Conservation (phyloP, 495 filamentous ascomycete species). For the Mycothermus thermophilus region DNA sequence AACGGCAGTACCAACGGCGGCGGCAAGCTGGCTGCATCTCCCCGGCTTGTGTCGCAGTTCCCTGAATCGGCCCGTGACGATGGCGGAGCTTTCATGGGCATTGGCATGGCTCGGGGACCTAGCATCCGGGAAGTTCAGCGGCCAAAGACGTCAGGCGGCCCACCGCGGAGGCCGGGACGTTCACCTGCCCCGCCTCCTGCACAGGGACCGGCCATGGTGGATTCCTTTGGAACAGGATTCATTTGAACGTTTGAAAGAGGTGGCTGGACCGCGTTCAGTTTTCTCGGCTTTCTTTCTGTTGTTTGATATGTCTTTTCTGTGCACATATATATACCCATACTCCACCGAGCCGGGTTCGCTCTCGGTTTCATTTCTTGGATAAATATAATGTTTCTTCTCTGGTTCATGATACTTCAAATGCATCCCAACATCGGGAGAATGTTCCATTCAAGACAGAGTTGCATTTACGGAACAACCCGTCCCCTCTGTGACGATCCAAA, state of each 20-base stretch:
- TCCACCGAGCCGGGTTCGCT: neutral
- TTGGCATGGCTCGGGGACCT: conserved; percentile 20
- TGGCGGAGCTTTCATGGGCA: conserved; percentile 10
- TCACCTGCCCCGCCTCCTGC: too few species aligned
- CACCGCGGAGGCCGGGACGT: neutral
- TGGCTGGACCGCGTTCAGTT: too few species aligned
- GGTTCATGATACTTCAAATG: too few species aligned
- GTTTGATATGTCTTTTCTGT: neutral
- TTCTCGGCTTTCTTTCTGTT: too few species aligned
- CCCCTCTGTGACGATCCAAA: too few species aligned
- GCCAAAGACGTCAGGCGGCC: conserved; percentile 1
- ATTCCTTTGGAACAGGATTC: conserved; percentile 18
- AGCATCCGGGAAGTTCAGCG: conserved; percentile 12
- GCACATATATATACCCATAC: conserved; percentile 2
- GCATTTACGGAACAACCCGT: too few species aligned
- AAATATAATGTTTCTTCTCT: too few species aligned
- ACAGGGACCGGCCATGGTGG: conserved; percentile 7
- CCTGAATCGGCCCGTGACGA: neutral
- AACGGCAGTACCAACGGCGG: neutral
- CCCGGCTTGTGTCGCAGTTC: conserved; percentile 7
- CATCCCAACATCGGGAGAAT: too few species aligned
- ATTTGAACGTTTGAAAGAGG: conserved; percentile 7
- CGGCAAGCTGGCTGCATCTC: conserved; percentile 3
- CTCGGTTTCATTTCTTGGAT: too few species aligned
- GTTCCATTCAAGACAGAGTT: too few species aligned